Evolutionary conservation across 257 asterid species (phyloP).

Genomic region (Orobanche coerulescens): DNA sequence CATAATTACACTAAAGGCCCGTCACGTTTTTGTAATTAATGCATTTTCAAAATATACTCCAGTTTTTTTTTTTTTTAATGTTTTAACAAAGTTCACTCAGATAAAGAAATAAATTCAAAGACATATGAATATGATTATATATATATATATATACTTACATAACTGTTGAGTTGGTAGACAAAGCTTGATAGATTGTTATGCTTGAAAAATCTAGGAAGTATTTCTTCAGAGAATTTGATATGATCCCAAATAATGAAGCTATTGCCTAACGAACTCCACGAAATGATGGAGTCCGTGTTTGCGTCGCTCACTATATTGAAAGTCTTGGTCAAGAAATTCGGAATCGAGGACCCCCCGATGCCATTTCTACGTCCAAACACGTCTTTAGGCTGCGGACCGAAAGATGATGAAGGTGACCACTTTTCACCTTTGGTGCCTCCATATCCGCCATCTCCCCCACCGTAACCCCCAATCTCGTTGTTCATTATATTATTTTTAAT

Average conservation of each 20-base stretch:
- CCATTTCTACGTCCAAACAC: neutral
- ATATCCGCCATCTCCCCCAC: too few species aligned
- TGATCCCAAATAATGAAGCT: constrained; percentile 55
- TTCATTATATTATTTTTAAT: neutral
- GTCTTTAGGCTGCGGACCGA: neutral
- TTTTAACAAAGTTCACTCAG: too few species aligned
- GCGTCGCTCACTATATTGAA: constrained; percentile 52
- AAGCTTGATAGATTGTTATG: constrained; percentile 57
- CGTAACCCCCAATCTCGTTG: neutral
- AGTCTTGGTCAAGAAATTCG: constrained; percentile 49
- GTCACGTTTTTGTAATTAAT: too few species aligned
- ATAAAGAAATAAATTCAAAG: too few species aligned
- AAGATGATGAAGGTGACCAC: neutral
- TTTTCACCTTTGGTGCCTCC: too few species aligned
- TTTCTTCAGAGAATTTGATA: constrained; percentile 30
- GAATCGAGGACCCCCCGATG: constrained; percentile 18
- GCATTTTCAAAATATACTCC: too few species aligned
- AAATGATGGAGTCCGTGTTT: constrained; percentile 29
- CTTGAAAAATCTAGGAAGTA: constrained; percentile 44
- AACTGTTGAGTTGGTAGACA: constrained; percentile 58
- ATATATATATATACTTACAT: too few species aligned
- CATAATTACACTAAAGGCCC: too few species aligned
- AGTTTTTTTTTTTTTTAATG: too few species aligned
- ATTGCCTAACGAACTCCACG: constrained; percentile 41
- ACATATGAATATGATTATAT: too few species aligned